Percentiles rank a stretch among this genome's conserved stretches.
These are phyloP conservation scores for Penicillium sp. DNA, from an alignment of 2,329 filamentous ascomycete genomes.

Conservation along the genomic window DNA sequence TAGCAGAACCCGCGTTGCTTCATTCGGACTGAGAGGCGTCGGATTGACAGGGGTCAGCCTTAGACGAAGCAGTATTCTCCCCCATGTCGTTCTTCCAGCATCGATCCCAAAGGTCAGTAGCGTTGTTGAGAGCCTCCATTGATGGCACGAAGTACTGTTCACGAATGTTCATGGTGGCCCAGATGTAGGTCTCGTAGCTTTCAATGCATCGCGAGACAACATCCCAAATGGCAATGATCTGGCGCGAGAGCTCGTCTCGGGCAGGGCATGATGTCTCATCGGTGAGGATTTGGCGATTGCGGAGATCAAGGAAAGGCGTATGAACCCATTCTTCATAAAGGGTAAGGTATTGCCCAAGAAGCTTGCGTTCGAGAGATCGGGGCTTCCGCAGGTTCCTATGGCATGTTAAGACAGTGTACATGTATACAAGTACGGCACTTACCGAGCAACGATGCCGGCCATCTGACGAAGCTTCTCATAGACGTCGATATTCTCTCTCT, in stretches of 20 bases:
- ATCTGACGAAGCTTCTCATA: conserved; percentile 21
- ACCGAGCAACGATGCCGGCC: conserved; percentile 21
- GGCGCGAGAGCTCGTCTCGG: conserved; percentile 14
- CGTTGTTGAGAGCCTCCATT: conserved; percentile 10
- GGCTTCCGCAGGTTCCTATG: conserved; percentile 25
- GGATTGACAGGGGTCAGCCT: neutral
- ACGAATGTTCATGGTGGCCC: conserved; percentile 16
- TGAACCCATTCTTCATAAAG: conserved; percentile 32
- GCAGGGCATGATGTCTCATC: conserved; percentile 9
- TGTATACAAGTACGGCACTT: conserved; percentile 2
- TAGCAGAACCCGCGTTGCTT: neutral
- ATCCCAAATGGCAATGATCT: conserved; percentile 22
- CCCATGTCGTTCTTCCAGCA: conserved; percentile 1
- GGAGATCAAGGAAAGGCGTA: conserved; percentile 21
- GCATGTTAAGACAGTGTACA: neutral
- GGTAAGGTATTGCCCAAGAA: conserved; percentile 25
- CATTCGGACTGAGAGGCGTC: too few relatives aligned
- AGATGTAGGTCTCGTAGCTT: conserved; percentile 21
- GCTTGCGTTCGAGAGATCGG: conserved; percentile 18
- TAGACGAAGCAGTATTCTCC: neutral
- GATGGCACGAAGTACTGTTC: conserved; percentile 13
- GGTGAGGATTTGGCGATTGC: conserved; percentile 18
- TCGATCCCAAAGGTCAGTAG: conserved; percentile 11
- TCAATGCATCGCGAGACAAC: conserved; percentile 21
- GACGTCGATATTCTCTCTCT: neutral